phyloP scores from a whole-genome alignment of 2,329 filamentous ascomycete genomes.

The Calonectria crousiana region DNA sequence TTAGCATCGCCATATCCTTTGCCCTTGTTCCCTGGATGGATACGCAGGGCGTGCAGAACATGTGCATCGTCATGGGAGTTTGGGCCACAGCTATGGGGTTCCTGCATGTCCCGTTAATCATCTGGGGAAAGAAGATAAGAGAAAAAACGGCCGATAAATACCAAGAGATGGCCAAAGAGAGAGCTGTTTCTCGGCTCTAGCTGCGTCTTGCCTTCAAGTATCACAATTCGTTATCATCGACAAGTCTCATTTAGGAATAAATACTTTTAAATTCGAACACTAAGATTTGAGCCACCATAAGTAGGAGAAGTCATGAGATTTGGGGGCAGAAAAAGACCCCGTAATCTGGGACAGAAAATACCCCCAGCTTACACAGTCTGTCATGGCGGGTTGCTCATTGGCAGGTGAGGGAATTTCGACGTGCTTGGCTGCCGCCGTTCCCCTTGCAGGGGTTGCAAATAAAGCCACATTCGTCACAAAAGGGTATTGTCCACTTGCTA shows the following conservation, averaged over 20 bases:
- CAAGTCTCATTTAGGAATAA: not conserved
- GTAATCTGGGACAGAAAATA: no score
- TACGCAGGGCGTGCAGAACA: slow-evolving; percentile 26
- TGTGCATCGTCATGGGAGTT: slow-evolving; percentile 29
- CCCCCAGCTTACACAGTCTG: no score
- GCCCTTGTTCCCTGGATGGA: slow-evolving; percentile 30
- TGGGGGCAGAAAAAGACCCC: no score
- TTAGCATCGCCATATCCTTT: slow-evolving; percentile 32
- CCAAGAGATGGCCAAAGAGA: slow-evolving; percentile 19
- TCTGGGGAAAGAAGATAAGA: slow-evolving; percentile 26
- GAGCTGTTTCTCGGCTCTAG: not conserved
- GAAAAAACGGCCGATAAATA: slow-evolving; percentile 24
- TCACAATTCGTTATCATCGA: not conserved
- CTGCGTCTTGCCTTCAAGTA: not conserved
- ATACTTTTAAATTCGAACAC: not conserved
- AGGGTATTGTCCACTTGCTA: no score
- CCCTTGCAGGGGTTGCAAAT: no score
- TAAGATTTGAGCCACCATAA: no score
- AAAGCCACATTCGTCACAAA: no score
- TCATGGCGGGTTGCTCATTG: no score
- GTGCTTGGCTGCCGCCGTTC: no score
- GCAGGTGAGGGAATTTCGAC: no score
- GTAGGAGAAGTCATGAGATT: no score
- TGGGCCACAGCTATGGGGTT: slow-evolving; percentile 19
- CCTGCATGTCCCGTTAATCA: slow-evolving; percentile 21